Conservation (phyloP, 257 asterid species). For the Capsicum rhomboideum region DNA sequence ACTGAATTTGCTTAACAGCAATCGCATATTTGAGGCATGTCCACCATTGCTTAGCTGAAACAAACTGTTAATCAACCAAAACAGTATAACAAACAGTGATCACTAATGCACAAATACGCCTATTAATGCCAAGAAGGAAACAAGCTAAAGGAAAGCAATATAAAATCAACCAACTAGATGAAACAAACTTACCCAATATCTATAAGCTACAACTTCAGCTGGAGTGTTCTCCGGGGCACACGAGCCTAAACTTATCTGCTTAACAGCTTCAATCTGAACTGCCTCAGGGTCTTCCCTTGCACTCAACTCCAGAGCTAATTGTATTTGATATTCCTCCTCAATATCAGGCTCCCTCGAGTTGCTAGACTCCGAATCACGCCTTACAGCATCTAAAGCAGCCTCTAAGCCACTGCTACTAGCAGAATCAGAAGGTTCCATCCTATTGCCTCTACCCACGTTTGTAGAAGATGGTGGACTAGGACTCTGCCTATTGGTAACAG, state of each 20-base stretch:
- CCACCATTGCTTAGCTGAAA: background rate
- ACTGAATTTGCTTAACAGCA: background rate
- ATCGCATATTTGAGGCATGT: background rate
- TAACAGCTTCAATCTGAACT: conserved; percentile 96
- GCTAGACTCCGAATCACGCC: conserved; percentile 50
- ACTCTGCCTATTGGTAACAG: conserved; percentile 52
- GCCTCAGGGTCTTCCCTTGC: conserved; percentile 99
- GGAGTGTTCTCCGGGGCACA: conserved; percentile 64
- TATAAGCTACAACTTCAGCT: conserved; percentile 76
- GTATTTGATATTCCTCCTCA: conserved; percentile 94
- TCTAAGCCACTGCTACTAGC: conserved; percentile 62
- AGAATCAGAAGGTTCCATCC: conserved; percentile 68
- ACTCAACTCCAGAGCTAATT: conserved; percentile 84
- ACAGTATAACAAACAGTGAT: background rate
- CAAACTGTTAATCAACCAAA: background rate
- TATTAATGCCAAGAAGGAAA: background rate
- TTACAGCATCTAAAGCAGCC: conserved; percentile 56
- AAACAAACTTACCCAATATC: conserved; percentile 73
- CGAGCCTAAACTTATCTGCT: conserved; percentile 93
- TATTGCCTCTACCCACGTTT: conserved; percentile 33
- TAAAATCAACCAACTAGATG: background rate
- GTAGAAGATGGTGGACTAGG: conserved; percentile 72
- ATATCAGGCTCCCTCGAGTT: conserved; percentile 74
- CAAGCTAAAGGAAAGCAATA: background rate
- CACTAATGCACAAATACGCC: background rate